These are phyloP conservation scores for Erythrophleum fordii DNA, from an alignment of 306 rosid species.

Conservation along the genomic window DNA sequence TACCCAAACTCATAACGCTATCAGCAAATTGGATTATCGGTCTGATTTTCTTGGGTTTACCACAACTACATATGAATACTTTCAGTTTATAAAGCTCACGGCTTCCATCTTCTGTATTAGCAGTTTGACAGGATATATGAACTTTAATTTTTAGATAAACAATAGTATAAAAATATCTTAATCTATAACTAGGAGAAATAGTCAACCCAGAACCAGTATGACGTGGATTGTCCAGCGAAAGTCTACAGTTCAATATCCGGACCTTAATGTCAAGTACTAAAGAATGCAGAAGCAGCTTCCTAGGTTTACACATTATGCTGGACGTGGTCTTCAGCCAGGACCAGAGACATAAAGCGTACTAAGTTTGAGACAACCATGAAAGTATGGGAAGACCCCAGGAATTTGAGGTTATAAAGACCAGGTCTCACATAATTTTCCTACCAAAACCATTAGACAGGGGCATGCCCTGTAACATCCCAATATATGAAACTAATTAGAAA, in stretches of 20 bases:
- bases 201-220: neutral
- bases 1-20: neutral
- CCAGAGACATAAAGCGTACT: neutral
- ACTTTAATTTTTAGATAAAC: neutral
- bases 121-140: neutral
- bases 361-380: constrained; percentile 15
- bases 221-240: neutral
- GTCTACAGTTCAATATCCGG: neutral
- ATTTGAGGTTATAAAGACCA: constrained; percentile 15
- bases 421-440: constrained; percentile 1
- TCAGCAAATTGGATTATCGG: neutral
- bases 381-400: neutral
- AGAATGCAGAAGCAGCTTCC: neutral
- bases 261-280: too few relatives aligned
- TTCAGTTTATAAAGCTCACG: neutral
- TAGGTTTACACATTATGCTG: neutral
- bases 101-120: neutral
- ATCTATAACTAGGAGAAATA: neutral
- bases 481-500: too few relatives aligned
- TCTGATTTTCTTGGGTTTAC: neutral
- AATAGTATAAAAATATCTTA: neutral
- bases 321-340: neutral
- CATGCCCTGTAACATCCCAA: too few relatives aligned
- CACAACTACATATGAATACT: neutral
- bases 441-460: constrained; percentile 8